Conservation (phyloP, 1,284 basidiomycete species). For the Rhodotorula sp. region DNA sequence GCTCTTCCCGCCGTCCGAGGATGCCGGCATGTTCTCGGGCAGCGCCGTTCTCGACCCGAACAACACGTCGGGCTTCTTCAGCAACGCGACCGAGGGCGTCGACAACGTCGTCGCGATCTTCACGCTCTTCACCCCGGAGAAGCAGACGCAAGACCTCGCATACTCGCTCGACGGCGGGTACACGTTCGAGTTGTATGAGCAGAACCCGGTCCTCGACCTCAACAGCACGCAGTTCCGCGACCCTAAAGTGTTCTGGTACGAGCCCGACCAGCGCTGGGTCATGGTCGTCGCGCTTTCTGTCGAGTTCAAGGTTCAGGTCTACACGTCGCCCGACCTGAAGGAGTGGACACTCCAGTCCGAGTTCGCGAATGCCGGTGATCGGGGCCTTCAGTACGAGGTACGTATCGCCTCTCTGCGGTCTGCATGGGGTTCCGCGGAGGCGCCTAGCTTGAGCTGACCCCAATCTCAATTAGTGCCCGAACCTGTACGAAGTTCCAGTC, state of each 20-base stretch:
- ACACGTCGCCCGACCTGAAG: slow-evolving; percentile 19
- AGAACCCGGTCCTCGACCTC: slow-evolving; percentile 22
- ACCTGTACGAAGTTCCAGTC: slow-evolving; percentile 2
- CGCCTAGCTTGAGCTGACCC: too few species aligned
- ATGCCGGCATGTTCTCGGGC: slow-evolving; percentile 23
- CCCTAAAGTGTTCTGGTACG: slow-evolving; percentile 27
- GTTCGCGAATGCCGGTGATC: slow-evolving; percentile 13
- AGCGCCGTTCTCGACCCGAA: slow-evolving; percentile 22
- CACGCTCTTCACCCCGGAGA: slow-evolving; percentile 14
- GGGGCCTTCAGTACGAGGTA: slow-evolving; percentile 12
- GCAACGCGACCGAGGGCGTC: slow-evolving; percentile 6
- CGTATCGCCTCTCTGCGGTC: neutral
- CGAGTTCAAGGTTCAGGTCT: slow-evolving; percentile 15
- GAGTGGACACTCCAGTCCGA: slow-evolving; percentile 8
- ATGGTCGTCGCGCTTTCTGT: slow-evolving; percentile 14
- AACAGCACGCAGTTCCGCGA: slow-evolving; percentile 19
- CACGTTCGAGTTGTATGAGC: slow-evolving; percentile 16
- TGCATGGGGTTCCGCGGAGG: neutral
- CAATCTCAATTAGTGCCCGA: neutral
- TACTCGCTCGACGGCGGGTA: slow-evolving; percentile 16
- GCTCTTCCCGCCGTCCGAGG: slow-evolving; percentile 17
- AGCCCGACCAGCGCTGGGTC: slow-evolving; percentile 10
- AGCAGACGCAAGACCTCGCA: slow-evolving; percentile 19
- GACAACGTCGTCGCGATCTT: slow-evolving; percentile 25
- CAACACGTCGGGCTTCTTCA: slow-evolving; percentile 29